A percentile compares a stretch with the other conserved stretches of the same genome.
phyloP scores from a whole-genome alignment of 805 yeast genomes.

The Wickerhamiella qilinensis region DNA sequence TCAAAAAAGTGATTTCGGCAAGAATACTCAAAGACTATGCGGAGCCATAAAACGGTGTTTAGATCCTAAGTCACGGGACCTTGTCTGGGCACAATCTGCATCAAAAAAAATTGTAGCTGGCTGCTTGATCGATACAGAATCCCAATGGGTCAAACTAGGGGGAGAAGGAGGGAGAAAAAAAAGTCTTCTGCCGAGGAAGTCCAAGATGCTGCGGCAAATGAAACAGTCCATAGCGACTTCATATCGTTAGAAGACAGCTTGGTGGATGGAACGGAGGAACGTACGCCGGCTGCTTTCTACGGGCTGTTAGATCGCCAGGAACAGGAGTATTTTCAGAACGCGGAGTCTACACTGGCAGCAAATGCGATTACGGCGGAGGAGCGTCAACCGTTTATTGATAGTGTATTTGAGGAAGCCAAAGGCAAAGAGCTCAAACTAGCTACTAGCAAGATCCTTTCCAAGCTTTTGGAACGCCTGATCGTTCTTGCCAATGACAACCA shows the following conservation, averaged over 20 bases:
- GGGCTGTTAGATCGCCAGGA: slow-evolving; percentile 78
- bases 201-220: slow-evolving; percentile 1
- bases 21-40: no score
- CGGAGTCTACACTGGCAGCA: slow-evolving; percentile 71
- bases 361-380: slow-evolving; percentile 72
- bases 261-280: slow-evolving; percentile 4
- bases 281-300: slow-evolving; percentile 36
- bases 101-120: neutral
- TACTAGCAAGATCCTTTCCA: slow-evolving; percentile 89
- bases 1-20: no score
- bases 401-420: slow-evolving; percentile 69
- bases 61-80: no score
- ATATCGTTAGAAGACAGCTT: slow-evolving; percentile 14
- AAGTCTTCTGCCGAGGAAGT: slow-evolving; percentile 5
- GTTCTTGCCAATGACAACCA: slow-evolving; percentile 48
- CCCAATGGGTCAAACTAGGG: slow-evolving; percentile 5
- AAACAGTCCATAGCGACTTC: slow-evolving; percentile 14
- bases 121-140: neutral
- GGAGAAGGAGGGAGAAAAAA: slow-evolving; percentile 11
- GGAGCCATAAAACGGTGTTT: no score
- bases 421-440: slow-evolving; percentile 87
- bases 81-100: no score
- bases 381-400: slow-evolving; percentile 48
- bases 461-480: slow-evolving; percentile 76
- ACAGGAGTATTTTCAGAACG: slow-evolving; percentile 80